These are phyloP conservation scores for Schwanniomyces pseudopolymorphus DNA, from an alignment of 805 yeast species.

Conservation along the genomic window DNA sequence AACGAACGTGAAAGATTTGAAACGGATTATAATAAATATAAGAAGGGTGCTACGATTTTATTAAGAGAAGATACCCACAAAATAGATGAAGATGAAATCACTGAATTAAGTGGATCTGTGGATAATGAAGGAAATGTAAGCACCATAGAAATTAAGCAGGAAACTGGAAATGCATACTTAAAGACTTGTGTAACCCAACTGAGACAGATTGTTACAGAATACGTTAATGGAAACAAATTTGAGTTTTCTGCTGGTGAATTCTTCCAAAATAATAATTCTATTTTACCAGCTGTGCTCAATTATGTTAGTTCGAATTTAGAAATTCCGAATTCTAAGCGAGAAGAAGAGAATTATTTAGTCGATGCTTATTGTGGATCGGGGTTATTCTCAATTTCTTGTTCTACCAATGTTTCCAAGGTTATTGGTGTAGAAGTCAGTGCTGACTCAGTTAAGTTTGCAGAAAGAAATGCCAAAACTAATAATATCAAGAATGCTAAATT, in stretches of 20 bases:
- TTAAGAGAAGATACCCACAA: conserved; percentile 73
- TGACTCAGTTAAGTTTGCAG: conserved; percentile 87
- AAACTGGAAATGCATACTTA: conserved; percentile 28
- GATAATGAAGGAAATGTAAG: conserved; percentile 36
- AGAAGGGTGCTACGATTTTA: conserved; percentile 83
- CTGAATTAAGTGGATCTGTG: conserved; percentile 43
- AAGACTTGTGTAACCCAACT: conserved; percentile 79
- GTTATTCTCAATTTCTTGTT: conserved; percentile 83
- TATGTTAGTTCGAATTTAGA: conserved; percentile 74
- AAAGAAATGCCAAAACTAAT: conserved; percentile 74
- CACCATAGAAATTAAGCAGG: conserved; percentile 23
- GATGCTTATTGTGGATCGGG: conserved; percentile 98
- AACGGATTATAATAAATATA: conserved; percentile 46
- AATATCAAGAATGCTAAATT: conserved; percentile 76
- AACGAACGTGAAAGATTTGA: conserved; percentile 64
- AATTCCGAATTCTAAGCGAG: conserved; percentile 31
- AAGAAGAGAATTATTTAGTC: conserved; percentile 60
- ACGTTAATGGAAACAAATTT: conserved; percentile 71
- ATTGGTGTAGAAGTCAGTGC: conserved; percentile 94
- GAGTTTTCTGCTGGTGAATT: conserved; percentile 93
- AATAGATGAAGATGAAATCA: conserved; percentile 22
- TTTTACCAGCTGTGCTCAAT: conserved; percentile 76
- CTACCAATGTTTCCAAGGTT: conserved; percentile 75
- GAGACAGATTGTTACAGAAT: conserved; percentile 78
- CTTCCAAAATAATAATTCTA: conserved; percentile 93